Conservation (phyloP, 1,284 basidiomycete species). For the Trichosporon sp. region DNA sequence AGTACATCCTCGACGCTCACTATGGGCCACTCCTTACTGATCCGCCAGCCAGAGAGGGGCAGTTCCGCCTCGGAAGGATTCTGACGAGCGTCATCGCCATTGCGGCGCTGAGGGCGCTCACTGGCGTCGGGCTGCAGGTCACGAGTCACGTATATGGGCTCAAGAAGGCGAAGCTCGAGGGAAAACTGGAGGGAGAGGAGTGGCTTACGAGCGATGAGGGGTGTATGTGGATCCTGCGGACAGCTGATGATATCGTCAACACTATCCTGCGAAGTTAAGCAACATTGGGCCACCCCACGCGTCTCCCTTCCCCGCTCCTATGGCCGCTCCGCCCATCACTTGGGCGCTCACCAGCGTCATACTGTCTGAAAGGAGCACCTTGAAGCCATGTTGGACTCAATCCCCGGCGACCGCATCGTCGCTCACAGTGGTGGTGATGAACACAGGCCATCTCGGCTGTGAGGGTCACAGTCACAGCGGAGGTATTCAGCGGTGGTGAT, state of each 20-base stretch:
- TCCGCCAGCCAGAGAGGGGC: constrained; percentile 52
- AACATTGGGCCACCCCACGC: too few species aligned
- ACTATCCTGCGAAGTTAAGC: not conserved
- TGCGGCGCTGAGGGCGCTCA: constrained; percentile 80
- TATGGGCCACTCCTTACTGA: constrained; percentile 87
- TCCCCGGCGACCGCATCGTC: too few species aligned
- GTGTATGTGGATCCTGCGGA: constrained; percentile 80
- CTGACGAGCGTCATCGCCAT: constrained; percentile 83
- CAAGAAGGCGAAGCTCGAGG: constrained; percentile 58
- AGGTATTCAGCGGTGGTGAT: too few species aligned
- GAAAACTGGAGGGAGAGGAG: constrained; percentile 57
- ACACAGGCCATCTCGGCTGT: too few species aligned
- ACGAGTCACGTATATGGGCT: constrained; percentile 89
- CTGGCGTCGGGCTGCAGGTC: constrained; percentile 84
- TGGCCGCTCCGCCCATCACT: too few species aligned
- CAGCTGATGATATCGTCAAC: constrained; percentile 58
- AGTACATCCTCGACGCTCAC: constrained; percentile 82
- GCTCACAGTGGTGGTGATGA: too few species aligned
- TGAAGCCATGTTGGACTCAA: too few species aligned
- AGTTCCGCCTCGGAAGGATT: constrained; percentile 60
- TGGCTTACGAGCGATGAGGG: constrained; percentile 88
- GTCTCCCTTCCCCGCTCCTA: too few species aligned
- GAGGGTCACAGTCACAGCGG: too few species aligned
- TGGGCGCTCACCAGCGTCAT: too few species aligned
- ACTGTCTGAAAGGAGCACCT: too few species aligned